Conservation (phyloP, 805 yeast species). For the Saturnispora dispora region DNA sequence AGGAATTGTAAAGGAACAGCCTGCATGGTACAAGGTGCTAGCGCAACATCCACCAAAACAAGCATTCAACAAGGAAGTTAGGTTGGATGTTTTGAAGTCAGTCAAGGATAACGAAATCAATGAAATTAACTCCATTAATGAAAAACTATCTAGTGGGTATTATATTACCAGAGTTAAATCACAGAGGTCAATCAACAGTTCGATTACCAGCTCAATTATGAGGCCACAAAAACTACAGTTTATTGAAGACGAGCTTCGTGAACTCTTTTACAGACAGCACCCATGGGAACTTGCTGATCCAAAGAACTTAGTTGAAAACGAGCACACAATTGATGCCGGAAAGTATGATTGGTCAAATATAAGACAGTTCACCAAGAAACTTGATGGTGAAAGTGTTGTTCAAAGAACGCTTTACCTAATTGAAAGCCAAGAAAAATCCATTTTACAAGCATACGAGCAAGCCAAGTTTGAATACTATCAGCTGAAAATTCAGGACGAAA, state of each 20-base stretch:
- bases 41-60: conserved; percentile 73
- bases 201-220: conserved; percentile 29
- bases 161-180: conserved; percentile 41
- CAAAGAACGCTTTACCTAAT: conserved; percentile 59
- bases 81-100: conserved; percentile 22
- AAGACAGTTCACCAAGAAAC: conserved; percentile 59
- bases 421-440: conserved; percentile 27
- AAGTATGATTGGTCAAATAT: conserved; percentile 70
- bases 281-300: conserved; percentile 98
- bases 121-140: conserved; percentile 12
- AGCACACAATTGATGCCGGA: conserved; percentile 41
- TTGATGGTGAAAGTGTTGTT: conserved; percentile 86
- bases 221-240: conserved; percentile 47
- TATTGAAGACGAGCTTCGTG: conserved; percentile 74
- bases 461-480: conserved; percentile 86
- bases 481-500: conserved; percentile 74
- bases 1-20: conserved; percentile 62
- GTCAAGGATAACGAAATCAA: conserved; percentile 18
- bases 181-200: conserved; percentile 25
- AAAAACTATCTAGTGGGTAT: conserved; percentile 14
- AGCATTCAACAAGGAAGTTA: conserved; percentile 42
- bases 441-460: conserved; percentile 68
- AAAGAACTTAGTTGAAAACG: conserved; percentile 68
- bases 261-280: conserved; percentile 79
- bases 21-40: conserved; percentile 86